These are phyloP conservation scores for Hygrocybe punicea DNA, from an alignment of 768 basidiomycete genomes.

Conservation along the genomic window DNA sequence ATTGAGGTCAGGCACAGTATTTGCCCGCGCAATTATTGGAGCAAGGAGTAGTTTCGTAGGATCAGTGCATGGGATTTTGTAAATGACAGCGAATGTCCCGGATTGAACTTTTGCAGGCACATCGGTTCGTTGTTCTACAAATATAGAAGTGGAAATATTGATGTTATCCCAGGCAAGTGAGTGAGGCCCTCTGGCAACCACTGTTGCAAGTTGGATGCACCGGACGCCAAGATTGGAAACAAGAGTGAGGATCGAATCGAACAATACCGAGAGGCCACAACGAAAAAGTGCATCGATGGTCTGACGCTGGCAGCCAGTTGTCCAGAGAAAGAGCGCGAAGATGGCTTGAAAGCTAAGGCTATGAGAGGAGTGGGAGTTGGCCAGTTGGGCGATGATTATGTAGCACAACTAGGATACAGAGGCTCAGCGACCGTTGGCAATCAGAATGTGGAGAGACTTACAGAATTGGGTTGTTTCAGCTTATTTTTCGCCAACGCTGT, in stretches of 20 bases:
- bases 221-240: not conserved
- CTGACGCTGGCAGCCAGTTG: constrained; percentile 7
- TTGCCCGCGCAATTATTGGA: constrained; percentile 19
- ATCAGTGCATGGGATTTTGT: constrained; percentile 21
- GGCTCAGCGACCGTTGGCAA: not conserved
- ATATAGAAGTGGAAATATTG: constrained; percentile 29
- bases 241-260: constrained; percentile 12
- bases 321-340: constrained; percentile 12
- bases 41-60: constrained; percentile 15
- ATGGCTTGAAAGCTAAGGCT: constrained; percentile 11
- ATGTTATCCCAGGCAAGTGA: constrained; percentile 22
- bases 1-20: constrained; percentile 7
- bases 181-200: not conserved
- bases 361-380: constrained; percentile 8
- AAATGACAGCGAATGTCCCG: constrained; percentile 33
- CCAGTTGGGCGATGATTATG: constrained; percentile 10
- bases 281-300: constrained; percentile 13
- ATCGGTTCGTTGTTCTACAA: constrained; percentile 27
- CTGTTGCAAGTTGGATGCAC: not conserved
- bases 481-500: not conserved
- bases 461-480: not conserved
- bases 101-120: constrained; percentile 34
- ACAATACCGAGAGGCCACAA: constrained; percentile 11
- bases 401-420: constrained; percentile 6
- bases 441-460: not conserved